Base-by-base conservation (phyloP, 2,329 filamentous ascomycete species). In the Colletotrichum sojae region DNA sequence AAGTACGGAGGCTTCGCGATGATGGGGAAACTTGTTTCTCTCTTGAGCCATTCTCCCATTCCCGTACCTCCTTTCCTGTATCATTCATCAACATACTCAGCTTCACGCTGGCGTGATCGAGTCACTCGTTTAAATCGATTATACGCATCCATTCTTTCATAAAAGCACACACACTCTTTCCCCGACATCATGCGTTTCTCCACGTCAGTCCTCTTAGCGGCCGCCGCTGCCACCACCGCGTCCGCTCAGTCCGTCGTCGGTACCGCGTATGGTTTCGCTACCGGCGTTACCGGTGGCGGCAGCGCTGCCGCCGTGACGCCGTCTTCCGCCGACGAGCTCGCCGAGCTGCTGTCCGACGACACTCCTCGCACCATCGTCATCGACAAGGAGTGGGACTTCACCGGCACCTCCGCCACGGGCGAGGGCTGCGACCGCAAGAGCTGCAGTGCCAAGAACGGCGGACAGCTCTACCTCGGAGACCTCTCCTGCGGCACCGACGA, bases 331-430 rank as follows among this genome's bases (percentile, higher is more conserved):
- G 68, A 10, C 12, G 65, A 55, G 68, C 68, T 79, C 40, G 73
- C 64, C 39, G 60, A 51, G 20, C 78, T 75, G 67, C 74, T 79
- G 31, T 75, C 72, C 5, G 77, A 78, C 45, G 71, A 72, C 22
- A 69, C 75, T 67, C 70, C 79, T 9, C 77, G 77, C 4, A 78
- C 80, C 27, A 80, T 81, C 51, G 73, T 80, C 25, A 66, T 81
- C 27, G 75, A 80, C 51, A 71, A 76, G 69, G 73, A 71, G 2
- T 77, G 73, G 56, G 68, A 77, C 67, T 77, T 74, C 43, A 67
- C 71, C 4, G 70, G 71, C 2, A 72, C 70, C 22, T 73, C 66
- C 8, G 70, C 69, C 0, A 68, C 58, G 1, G 69, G 63, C 46
- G 72, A 71, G 53, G 75, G 73, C 69, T 78, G 76, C 27, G 40